Evolutionary conservation across 1,284 basidiomycete genomes (phyloP), one percentile per base, ranked within the genome.

Genomic region (Ganoderma lingzhi): DNA sequence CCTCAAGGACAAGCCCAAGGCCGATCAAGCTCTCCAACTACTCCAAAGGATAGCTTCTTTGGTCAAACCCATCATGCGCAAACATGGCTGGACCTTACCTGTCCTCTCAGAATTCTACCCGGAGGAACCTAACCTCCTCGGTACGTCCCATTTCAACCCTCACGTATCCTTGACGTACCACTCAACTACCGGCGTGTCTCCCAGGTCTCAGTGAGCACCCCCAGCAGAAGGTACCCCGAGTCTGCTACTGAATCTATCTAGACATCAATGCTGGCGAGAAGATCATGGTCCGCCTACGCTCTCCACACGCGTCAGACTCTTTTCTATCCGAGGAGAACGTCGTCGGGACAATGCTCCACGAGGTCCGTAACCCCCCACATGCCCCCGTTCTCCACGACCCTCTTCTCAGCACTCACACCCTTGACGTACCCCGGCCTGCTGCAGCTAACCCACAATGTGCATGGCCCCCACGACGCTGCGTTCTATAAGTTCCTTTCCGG

Each of bases 51-150:
- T 94, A 41, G 93, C 93, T 0, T 92, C 91, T 17, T 85, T 94
- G 64, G 94, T 96, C 59, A 96, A 96, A 79, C 95, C 95, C 3
- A 94, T 97, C 74, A 96, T 96, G 95, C 84, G 89, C 70, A 94
- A 92, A 74, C 90, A 91, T 74, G 82, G 82, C 6, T 96, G 95
- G 95, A 84, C 86, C 42, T 84, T 97, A 9, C 94, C 94, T n/a
- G 85, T 88, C 0, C 87, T 97, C 17, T 85, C 91, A 15, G 96
- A 97, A 79, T 96, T 97, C 84, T 93, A 94, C 74, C 96, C 95
- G 0, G 86, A 90, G 14, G 88, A 89, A 67, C 87, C 90, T 0
- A 89, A 86, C 75, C 82, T 97, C 19, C 82, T 96, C 44, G 95
- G 94, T 92, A 75, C 78, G 90, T 78, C 35, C 61, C n/a, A 9